Percentiles rank a stretch among this genome's conserved stretches.
phyloP scores from a whole-genome alignment of 805 yeast species.

The Yarrowia phangngaensis region DNA sequence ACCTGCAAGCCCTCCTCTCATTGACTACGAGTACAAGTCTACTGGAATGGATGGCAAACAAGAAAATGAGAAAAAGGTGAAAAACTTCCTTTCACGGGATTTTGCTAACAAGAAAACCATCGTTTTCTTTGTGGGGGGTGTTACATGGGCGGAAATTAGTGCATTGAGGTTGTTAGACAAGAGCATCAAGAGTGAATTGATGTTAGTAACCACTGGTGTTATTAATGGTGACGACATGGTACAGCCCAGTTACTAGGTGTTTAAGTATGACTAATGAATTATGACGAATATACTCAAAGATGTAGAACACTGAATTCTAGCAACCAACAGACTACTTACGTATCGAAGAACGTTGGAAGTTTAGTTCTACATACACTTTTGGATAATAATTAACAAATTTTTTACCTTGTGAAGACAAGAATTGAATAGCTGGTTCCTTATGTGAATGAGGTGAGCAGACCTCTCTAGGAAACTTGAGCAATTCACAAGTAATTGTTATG shows the following conservation, averaged over 20 bases:
- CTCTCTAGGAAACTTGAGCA: too few species aligned
- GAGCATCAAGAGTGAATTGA: slow-evolving; percentile 42
- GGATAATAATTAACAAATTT: too few species aligned
- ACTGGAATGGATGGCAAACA: slow-evolving; percentile 34
- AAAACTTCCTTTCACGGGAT: slow-evolving; percentile 6
- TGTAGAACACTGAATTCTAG: too few species aligned
- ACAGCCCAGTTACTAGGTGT: slow-evolving; percentile 18
- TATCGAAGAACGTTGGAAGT: too few species aligned
- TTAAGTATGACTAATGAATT: not conserved
- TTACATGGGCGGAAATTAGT: slow-evolving; percentile 79
- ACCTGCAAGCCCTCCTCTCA: slow-evolving; percentile 29
- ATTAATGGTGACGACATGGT: slow-evolving; percentile 45
- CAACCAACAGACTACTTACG: too few species aligned
- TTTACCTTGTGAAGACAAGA: too few species aligned
- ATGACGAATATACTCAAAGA: not conserved
- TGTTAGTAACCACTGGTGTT: slow-evolving; percentile 49
- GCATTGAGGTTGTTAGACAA: slow-evolving; percentile 61
- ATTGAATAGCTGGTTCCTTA: too few species aligned
- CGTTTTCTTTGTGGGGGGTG: slow-evolving; percentile 76
- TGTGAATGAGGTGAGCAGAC: too few species aligned
- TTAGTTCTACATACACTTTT: too few species aligned
- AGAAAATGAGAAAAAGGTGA: slow-evolving; percentile 15
- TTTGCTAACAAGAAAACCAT: slow-evolving; percentile 36
- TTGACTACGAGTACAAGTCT: not conserved
- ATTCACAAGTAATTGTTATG: too few species aligned